A percentile compares a stretch with the other conserved stretches of the same genome.
Conservation (phyloP, 2,329 filamentous ascomycete species). For the Alternaria brassicae region DNA sequence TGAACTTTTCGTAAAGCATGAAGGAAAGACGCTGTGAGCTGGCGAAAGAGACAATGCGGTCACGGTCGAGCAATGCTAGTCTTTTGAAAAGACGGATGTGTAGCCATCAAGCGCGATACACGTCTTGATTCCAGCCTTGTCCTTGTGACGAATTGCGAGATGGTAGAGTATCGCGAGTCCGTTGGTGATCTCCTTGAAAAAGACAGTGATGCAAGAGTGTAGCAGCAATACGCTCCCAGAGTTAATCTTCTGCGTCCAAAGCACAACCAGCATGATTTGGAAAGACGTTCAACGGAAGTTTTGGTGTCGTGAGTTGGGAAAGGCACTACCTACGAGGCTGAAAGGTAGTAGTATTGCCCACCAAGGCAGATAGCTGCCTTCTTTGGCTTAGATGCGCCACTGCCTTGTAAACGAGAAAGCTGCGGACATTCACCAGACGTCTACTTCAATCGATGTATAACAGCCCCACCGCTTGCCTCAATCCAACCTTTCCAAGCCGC, state of each 20-base stretch:
- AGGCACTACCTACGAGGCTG: neutral
- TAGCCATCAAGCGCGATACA: conserved; percentile 9
- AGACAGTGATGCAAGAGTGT: neutral
- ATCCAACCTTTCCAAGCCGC: neutral
- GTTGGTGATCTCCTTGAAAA: neutral
- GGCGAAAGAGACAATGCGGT: conserved; percentile 2
- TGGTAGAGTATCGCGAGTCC: neutral
- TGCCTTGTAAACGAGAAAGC: neutral
- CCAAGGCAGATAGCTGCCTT: neutral
- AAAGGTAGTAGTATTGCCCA: neutral
- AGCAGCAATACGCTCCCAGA: neutral
- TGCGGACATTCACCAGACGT: neutral
- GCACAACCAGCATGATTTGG: neutral
- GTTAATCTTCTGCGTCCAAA: neutral
- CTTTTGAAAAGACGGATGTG: conserved; percentile 2
- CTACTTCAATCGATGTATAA: neutral
- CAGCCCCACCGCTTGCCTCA: neutral
- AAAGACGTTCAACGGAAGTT: neutral
- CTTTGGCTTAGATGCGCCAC: neutral
- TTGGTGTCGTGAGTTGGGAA: neutral
- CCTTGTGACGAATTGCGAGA: neutral
- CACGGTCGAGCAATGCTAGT: neutral
- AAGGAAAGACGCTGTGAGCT: neutral
- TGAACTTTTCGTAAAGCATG: neutral
- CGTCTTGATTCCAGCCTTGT: neutral